These are phyloP conservation scores for Pleurotus djamor DNA, from an alignment of 768 basidiomycete genomes.

Conservation along the genomic window DNA sequence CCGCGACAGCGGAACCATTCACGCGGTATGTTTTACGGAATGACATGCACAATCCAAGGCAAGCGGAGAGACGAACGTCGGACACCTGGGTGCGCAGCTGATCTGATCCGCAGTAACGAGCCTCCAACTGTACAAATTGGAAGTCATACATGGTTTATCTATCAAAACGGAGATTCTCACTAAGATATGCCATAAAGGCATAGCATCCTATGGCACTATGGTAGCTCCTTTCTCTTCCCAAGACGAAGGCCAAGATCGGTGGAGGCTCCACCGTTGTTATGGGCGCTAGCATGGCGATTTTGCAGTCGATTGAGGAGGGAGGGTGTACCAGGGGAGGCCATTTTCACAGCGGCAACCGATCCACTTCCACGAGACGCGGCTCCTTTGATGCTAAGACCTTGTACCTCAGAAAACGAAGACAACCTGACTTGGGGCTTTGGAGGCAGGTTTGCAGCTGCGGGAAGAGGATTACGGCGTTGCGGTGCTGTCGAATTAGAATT, in stretches of 20 bases:
- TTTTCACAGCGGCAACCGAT: not conserved
- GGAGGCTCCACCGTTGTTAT: constrained; percentile 11
- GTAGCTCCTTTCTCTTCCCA: constrained; percentile 21
- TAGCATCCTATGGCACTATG: constrained; percentile 7
- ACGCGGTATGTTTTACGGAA: not conserved
- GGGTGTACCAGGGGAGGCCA: constrained; percentile 8
- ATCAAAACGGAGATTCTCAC: not conserved
- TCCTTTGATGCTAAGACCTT: constrained; percentile 55
- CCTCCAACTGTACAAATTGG: not conserved
- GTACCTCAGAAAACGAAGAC: constrained; percentile 25
- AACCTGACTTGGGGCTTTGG: constrained; percentile 12
- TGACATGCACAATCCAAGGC: not conserved
- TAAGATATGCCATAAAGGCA: not conserved
- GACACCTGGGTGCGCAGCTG: not conserved
- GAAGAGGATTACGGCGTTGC: constrained; percentile 10
- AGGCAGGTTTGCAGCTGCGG: constrained; percentile 10
- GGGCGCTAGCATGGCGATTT: constrained; percentile 10
- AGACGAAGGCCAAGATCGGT: constrained; percentile 14
- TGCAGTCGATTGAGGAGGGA: constrained; percentile 35
- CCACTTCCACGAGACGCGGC: constrained; percentile 31
- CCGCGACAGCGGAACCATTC: constrained; percentile 5
- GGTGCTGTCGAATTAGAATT: not conserved
- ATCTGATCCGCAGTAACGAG: not conserved
- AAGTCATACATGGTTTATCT: not conserved
- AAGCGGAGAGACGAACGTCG: not conserved